Percentiles rank a stretch among this genome's conserved stretches.
These are phyloP conservation scores for Arthrobotrys musiformis DNA, from an alignment of 2,329 filamentous ascomycete genomes.

Conservation along the genomic window DNA sequence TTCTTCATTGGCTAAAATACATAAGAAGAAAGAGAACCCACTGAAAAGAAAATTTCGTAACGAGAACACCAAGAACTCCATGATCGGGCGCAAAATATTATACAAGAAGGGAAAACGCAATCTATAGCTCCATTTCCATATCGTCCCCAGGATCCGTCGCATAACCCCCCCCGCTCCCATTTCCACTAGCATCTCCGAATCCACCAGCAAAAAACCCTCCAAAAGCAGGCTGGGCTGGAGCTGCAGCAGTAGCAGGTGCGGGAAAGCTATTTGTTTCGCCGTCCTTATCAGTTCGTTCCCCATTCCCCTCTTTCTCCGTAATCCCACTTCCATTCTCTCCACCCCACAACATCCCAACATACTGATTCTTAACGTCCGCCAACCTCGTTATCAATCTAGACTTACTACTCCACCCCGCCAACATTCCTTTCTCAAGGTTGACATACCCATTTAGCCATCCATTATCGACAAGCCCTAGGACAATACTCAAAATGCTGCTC, in stretches of 20 bases:
- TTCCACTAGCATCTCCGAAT: slow-evolving; percentile 11
- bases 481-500: slow-evolving; percentile 46
- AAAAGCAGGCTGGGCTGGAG: slow-evolving; percentile 11
- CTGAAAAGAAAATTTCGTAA: not conserved
- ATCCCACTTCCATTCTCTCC: slow-evolving; percentile 42
- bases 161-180: slow-evolving; percentile 25
- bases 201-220: slow-evolving; percentile 25
- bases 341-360: slow-evolving; percentile 53
- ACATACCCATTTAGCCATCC: slow-evolving; percentile 53
- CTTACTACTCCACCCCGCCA: slow-evolving; percentile 55
- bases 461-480: slow-evolving; percentile 48
- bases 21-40: not conserved
- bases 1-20: not conserved
- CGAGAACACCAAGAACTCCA: not conserved
- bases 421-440: slow-evolving; percentile 47
- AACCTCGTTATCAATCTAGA: slow-evolving; percentile 48
- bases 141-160: slow-evolving; percentile 46
- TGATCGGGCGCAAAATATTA: not conserved
- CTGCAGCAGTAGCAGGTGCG: not conserved
- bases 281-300: slow-evolving; percentile 5
- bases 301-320: slow-evolving; percentile 38
- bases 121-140: slow-evolving; percentile 52
- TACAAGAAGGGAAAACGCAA: not conserved
- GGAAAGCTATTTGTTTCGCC: not conserved
- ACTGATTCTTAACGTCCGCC: slow-evolving; percentile 49